Percentiles rank a stretch among this genome's conserved stretches.
phyloP scores from a whole-genome alignment of 2,329 filamentous ascomycete species.

The Ceratocystis colombiana region DNA sequence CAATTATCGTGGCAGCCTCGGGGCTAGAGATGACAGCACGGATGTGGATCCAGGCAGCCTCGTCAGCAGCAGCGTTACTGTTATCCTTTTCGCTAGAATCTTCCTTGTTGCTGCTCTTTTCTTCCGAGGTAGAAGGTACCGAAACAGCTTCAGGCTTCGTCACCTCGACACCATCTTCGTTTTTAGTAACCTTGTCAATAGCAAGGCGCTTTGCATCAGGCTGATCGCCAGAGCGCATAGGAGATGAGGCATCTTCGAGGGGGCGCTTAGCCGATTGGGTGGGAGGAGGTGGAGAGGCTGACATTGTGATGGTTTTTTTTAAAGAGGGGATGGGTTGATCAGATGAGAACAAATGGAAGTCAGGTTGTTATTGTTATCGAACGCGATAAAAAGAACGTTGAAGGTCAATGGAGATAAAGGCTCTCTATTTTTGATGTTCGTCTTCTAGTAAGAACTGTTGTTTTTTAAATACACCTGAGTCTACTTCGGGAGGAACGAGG shows the following conservation, averaged over 20 bases:
- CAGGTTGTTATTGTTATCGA: not conserved
- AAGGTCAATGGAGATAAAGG: slow-evolving; percentile 18
- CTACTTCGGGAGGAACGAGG: slow-evolving; percentile 21
- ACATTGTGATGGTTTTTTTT: slow-evolving; percentile 49
- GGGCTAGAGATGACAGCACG: slow-evolving; percentile 94
- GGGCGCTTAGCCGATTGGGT: slow-evolving; percentile 78
- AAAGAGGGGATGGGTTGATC: not conserved
- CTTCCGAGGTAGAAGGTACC: slow-evolving; percentile 33
- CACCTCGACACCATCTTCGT: slow-evolving; percentile 46
- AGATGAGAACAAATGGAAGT: not conserved
- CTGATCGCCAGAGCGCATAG: slow-evolving; percentile 80
- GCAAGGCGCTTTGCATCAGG: slow-evolving; percentile 95
- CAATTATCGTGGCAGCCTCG: slow-evolving; percentile 94
- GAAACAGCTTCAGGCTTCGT: slow-evolving; percentile 35
- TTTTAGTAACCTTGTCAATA: slow-evolving; percentile 80
- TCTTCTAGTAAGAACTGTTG: slow-evolving; percentile 18
- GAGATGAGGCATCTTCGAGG: slow-evolving; percentile 95
- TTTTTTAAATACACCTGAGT: slow-evolving; percentile 23
- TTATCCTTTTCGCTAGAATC: slow-evolving; percentile 36
- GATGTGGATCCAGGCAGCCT: slow-evolving; percentile 94
- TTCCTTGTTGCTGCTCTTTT: slow-evolving; percentile 41
- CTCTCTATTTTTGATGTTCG: slow-evolving; percentile 12
- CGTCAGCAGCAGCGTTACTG: slow-evolving; percentile 57
- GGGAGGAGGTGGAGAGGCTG: slow-evolving; percentile 55
- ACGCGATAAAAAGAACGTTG: slow-evolving; percentile 3